Base-by-base conservation (phyloP, 148 eudicot genomes). In the Dysphania ambrosioides region DNA sequence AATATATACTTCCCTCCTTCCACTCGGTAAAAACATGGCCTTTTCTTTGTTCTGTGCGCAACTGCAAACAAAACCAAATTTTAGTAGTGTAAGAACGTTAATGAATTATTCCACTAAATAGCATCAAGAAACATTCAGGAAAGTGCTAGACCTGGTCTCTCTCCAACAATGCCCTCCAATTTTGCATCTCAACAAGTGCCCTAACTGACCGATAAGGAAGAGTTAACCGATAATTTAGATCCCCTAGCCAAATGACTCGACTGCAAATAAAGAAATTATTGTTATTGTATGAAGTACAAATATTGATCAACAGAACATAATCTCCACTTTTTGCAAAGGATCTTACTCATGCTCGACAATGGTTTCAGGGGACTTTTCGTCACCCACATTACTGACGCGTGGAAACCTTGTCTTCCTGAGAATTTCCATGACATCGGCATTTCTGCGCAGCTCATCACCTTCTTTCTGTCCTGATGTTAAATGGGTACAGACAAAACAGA, bases 231-330 rank as follows among this genome's bases (percentile, higher is more conserved):
- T 94, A 94, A 79, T 94, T 94, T 65, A 94, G 85, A 85, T 94
- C 98, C 70, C 98, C 98, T 32, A 94, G 97, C 98, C 98, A 95
- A 62, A 95, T 90, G 71, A 95, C 77, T 77, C 96, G 98, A 83
- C 98, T 95, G 80, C 36, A 75, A 29, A 23, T 77, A 68, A 32
- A 70, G 65, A 15, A 3, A 65, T 34, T 65, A 0, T 24, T 58
- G 59, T 38, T 38, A 26, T 68, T 42, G 44, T 6, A 10, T 72
- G 70, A 40, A 6, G 16, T 3, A 11, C 1, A 64, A 23, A 8
- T 24, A 26, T 9, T 35, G 21, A 65, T 1, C 8, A 70, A 75
- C 42, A 19, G 5, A 21, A 65, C 26, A n/a, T n/a, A 38, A 51
- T 7, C 3, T 0, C 55, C 27, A 29, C 35, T 31, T 13, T 56